Evolutionary conservation across 371 early-diverging fungal species (phyloP), one percentile per base, ranked within the genome.

Genomic region (Lichtheimia ornata): DNA sequence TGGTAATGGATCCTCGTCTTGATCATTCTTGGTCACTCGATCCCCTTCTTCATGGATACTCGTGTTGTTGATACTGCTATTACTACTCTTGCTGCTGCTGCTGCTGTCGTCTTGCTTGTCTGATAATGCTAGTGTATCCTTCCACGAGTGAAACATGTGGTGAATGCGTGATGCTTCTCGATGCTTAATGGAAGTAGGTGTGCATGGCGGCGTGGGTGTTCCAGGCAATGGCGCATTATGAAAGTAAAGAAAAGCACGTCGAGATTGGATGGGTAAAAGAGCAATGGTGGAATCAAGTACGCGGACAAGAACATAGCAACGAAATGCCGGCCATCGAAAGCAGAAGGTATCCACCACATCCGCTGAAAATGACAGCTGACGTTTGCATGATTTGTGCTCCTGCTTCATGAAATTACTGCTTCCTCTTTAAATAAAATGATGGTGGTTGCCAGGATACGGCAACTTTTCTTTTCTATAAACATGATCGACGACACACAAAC

Each of bases 241-340:
- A 30, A 73, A 76, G 30, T 70, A 76, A 2, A 73, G 56, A 61
- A 69, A 65, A 4, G 73, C 76, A 14, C 63, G 52, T 13, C 67
- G 62, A 2, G 73, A 68, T 11, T 53, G 64, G 2, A 69, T 35
- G 12, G 76, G 76, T 12, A 66, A 47, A 24, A 76, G 44, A n/a
- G 73, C 73, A 13, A 76, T 71, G 14, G 69, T 61, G 2, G 45
- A 18, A 12, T 67, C 63, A 0, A 76, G 43, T 3, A 76, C 65
- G 7, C 71, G 64, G 0, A 73, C 67, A 4, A 76, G 45, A 0
- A 73, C 71, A 65, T 69, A 71, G 1, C 67, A 65, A 22, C 68
- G 66, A 50, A 59, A 44, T 2, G 61, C 65, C 4, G 77, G 64
- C 77, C 77, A 76, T 17, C 66, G 65, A 50, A 73, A 76, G 35